Percentiles rank a stretch among this genome's conserved stretches.
These are phyloP conservation scores for Colletotrichum salicis DNA, from an alignment of 2,329 filamentous ascomycete genomes.

Conservation along the genomic window DNA sequence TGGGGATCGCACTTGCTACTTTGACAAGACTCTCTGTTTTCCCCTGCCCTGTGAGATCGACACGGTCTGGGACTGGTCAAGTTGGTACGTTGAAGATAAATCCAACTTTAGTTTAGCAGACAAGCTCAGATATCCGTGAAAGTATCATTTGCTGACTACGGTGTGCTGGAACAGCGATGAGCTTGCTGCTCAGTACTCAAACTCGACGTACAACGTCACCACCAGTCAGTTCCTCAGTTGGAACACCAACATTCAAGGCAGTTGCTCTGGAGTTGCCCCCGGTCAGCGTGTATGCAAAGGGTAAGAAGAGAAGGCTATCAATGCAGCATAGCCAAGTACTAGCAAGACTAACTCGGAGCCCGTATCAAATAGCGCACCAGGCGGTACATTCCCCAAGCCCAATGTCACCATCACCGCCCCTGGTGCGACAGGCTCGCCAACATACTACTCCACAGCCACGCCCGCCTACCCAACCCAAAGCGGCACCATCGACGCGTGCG, in stretches of 20 bases:
- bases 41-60: neutral
- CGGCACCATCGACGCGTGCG: neutral
- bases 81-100: neutral
- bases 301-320: neutral
- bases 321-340: neutral
- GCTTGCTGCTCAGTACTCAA: neutral
- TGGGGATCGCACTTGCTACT: neutral
- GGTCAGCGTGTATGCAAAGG: neutral
- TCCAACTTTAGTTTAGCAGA: neutral
- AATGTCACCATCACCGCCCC: neutral
- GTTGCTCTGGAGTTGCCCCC: neutral
- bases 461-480: neutral
- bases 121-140: too few species aligned
- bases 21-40: neutral
- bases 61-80: neutral
- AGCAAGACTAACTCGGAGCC: neutral
- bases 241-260: neutral
- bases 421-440: neutral
- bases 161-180: neutral
- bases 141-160: neutral
- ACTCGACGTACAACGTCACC: conserved; percentile 1
- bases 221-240: neutral
- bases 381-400: neutral
- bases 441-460: neutral
- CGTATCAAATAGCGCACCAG: neutral